Conservation (phyloP, 2,329 filamentous ascomycete genomes). For the Cytospora leucostoma region DNA sequence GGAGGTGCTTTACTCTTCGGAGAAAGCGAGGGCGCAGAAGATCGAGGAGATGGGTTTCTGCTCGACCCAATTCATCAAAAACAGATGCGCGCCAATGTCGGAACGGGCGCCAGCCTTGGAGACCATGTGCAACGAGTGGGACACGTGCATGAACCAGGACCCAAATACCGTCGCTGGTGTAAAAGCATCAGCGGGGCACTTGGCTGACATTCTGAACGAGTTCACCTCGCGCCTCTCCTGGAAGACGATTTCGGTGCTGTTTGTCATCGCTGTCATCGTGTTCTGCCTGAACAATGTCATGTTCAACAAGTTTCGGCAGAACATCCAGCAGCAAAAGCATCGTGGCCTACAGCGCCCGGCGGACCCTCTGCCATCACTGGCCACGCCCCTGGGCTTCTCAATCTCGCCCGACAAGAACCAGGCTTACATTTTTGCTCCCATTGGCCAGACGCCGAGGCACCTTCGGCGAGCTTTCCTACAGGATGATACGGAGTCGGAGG, state of each 20-base stretch:
- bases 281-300: conserved; percentile 54
- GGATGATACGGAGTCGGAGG: conserved; percentile 55
- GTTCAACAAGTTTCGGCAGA: conserved; percentile 42
- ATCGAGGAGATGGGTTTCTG: conserved; percentile 75
- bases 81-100: conserved; percentile 67
- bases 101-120: conserved; percentile 73
- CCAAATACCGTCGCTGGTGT: conserved; percentile 76
- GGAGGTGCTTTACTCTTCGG: conserved; percentile 73
- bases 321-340: conserved; percentile 21
- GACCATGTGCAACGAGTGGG: conserved; percentile 76
- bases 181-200: conserved; percentile 80
- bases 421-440: conserved; percentile 53
- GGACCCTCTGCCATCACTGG: conserved; percentile 9
- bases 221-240: conserved; percentile 58
- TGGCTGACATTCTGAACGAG: conserved; percentile 90
- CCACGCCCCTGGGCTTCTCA: conserved; percentile 30
- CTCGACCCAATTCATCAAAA: conserved; percentile 70
- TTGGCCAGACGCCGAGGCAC: conserved; percentile 50
- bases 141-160: conserved; percentile 83
- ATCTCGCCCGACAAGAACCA: conserved; percentile 38
- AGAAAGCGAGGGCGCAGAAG: conserved; percentile 67
- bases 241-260: conserved; percentile 43
- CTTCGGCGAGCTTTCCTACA: conserved; percentile 43
- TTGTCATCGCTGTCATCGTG: conserved; percentile 50
- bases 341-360: conserved; percentile 9